These are phyloP conservation scores for Skeletonema tropicum DNA, from an alignment of 108 stramenopile species.

Conservation along the genomic window DNA sequence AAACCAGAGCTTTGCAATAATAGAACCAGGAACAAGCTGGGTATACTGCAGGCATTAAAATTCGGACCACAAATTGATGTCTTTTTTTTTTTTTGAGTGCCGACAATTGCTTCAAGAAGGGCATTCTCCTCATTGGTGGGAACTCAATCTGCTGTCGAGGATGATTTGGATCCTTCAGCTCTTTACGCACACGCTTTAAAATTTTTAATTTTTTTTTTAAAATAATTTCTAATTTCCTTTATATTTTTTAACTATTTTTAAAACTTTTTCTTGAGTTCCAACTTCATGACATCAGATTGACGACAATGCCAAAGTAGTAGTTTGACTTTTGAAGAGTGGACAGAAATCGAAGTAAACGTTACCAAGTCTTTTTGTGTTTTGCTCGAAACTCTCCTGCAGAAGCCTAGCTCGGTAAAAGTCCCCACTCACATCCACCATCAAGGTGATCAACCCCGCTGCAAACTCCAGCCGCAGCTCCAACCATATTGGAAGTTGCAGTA, in stretches of 20 bases:
- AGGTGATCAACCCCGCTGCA: conserved; percentile 20
- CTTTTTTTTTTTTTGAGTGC: conserved; percentile 34
- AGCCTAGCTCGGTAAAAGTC: conserved; percentile 34
- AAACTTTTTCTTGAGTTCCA: conserved; percentile 32
- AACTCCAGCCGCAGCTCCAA: conserved; percentile 47
- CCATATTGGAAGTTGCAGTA: conserved; percentile 37
- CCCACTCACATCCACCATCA: conserved; percentile 16
- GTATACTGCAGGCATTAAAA: conserved; percentile 60
- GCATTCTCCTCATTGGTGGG: conserved; percentile 34
- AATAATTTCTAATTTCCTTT: no score
- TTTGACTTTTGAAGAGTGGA: background rate
- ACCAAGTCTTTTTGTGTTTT: conserved; percentile 13
- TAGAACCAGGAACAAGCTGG: conserved; percentile 60
- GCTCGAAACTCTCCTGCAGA: conserved; percentile 2
- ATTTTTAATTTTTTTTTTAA: no score
- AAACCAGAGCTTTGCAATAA: conserved; percentile 59
- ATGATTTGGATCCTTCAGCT: conserved; percentile 37
- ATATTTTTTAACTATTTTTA: no score
- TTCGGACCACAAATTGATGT: conserved; percentile 45
- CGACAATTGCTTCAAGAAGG: conserved; percentile 42
- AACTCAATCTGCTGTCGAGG: conserved; percentile 20
- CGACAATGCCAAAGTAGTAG: conserved; percentile 28
- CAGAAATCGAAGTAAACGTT: conserved; percentile 13
- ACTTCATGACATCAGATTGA: conserved; percentile 11
- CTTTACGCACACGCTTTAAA: no score